Evolutionary conservation across 1,139 yeast species (phyloP).

Genomic region (Casaregolazyma lundiana): DNA sequence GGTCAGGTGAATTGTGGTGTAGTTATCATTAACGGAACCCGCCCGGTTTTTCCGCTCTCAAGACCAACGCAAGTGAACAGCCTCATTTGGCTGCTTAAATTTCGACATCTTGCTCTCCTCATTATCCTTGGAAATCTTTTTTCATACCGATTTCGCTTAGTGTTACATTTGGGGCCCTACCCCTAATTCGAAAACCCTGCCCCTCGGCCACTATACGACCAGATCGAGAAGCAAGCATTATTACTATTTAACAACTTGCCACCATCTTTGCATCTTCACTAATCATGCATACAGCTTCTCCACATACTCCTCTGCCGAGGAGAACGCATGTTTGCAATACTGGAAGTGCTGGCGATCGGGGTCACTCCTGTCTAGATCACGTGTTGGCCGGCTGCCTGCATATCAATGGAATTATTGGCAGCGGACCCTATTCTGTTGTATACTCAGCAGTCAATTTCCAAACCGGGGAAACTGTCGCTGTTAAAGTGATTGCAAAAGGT

Average conservation of each 20-base stretch:
- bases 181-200: not conserved
- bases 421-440: constrained; percentile 87
- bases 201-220: not conserved
- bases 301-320: constrained; percentile 7
- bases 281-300: not conserved
- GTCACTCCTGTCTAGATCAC: constrained; percentile 10
- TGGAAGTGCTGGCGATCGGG: not conserved
- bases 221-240: not conserved
- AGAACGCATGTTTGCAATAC: constrained; percentile 5
- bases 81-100: not conserved
- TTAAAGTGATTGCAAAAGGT: constrained; percentile 55
- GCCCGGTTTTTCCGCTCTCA: not conserved
- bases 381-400: constrained; percentile 16
- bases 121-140: not conserved
- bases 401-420: constrained; percentile 42
- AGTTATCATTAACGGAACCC: not conserved
- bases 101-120: not conserved
- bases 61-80: not conserved
- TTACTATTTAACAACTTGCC: no score
- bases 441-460: constrained; percentile 58
- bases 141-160: no score
- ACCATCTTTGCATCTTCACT: not conserved
- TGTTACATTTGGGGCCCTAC: not conserved
- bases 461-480: constrained; percentile 55
- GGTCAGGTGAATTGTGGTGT: not conserved